phyloP scores from a whole-genome alignment of 805 yeast genomes.

The Myxozyma vanderwaltii region DNA sequence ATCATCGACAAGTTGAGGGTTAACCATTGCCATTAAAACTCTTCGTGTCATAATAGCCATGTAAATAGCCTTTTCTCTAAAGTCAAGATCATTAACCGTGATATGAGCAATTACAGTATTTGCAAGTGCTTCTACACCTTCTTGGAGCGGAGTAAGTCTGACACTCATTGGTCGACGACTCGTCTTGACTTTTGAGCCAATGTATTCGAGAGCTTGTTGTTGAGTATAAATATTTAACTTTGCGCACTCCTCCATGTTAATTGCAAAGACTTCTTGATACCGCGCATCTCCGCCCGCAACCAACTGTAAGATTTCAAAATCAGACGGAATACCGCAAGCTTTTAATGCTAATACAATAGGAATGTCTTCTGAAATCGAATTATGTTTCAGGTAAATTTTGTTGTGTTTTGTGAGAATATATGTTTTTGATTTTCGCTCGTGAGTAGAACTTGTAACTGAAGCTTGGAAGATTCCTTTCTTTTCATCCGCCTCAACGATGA shows the following conservation, averaged over 20 bases:
- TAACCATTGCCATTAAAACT: conserved; percentile 91
- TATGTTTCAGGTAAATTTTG: conserved; percentile 87
- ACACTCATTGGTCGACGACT: conserved; percentile 85
- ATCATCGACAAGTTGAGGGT: conserved; percentile 95
- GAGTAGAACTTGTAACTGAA: conserved; percentile 96
- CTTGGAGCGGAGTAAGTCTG: conserved; percentile 77
- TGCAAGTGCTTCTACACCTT: conserved; percentile 88
- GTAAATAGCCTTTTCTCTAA: conserved; percentile 91
- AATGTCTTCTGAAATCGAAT: conserved; percentile 91
- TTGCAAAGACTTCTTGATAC: conserved; percentile 89
- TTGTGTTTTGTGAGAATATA: conserved; percentile 91
- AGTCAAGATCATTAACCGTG: conserved; percentile 79
- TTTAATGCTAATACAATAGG: conserved; percentile 91
- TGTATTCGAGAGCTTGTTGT: conserved; percentile 86
- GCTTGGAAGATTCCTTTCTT: conserved; percentile 95
- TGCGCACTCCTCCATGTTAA: conserved; percentile 92
- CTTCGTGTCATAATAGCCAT: conserved; percentile 96
- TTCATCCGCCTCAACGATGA: conserved; percentile 96
- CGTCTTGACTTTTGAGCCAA: conserved; percentile 90
- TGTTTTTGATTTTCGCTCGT: conserved; percentile 96
- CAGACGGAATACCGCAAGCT: conserved; percentile 93
- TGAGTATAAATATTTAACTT: conserved; percentile 84
- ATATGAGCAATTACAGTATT: conserved; percentile 95
- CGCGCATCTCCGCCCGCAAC: conserved; percentile 88
- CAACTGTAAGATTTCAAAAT: conserved; percentile 87